These are phyloP conservation scores for Mucor racemosus DNA, from an alignment of 371 early-diverging fungal genomes.

Conservation along the genomic window DNA sequence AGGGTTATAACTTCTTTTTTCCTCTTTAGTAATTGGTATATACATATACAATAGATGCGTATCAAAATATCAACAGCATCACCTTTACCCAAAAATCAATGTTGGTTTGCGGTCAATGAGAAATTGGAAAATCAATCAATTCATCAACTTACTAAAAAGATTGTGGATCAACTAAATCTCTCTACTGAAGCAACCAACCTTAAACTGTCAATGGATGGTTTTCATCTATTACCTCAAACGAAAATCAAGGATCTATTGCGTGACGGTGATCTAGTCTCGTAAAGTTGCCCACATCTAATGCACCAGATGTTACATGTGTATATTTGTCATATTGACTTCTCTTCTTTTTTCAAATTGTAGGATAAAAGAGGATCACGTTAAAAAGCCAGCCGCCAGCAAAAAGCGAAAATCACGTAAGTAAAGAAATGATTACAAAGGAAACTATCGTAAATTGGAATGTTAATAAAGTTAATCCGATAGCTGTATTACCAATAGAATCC, in stretches of 20 bases:
- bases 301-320: not conserved
- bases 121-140: slow-evolving; percentile 5
- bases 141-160: slow-evolving; percentile 8
- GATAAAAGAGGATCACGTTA: not conserved
- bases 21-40: too few species aligned
- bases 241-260: slow-evolving; percentile 14
- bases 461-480: not conserved
- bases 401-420: slow-evolving; percentile 11
- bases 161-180: slow-evolving; percentile 12
- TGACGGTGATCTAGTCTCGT: slow-evolving; percentile 27
- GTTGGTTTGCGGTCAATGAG: slow-evolving; percentile 16
- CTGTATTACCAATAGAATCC: not conserved
- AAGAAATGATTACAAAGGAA: not conserved
- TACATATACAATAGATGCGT: slow-evolving; percentile 12
- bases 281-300: not conserved
- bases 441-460: not conserved
- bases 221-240: slow-evolving; percentile 15
- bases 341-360: not conserved
- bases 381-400: not conserved
- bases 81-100: slow-evolving; percentile 15
- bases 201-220: slow-evolving; percentile 18
- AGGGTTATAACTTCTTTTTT: too few species aligned
- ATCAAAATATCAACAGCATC: slow-evolving; percentile 11
- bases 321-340: not conserved
- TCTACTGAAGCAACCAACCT: not conserved